Base-by-base conservation (phyloP, 495 filamentous ascomycete species). In the Xylaria cubensis region DNA sequence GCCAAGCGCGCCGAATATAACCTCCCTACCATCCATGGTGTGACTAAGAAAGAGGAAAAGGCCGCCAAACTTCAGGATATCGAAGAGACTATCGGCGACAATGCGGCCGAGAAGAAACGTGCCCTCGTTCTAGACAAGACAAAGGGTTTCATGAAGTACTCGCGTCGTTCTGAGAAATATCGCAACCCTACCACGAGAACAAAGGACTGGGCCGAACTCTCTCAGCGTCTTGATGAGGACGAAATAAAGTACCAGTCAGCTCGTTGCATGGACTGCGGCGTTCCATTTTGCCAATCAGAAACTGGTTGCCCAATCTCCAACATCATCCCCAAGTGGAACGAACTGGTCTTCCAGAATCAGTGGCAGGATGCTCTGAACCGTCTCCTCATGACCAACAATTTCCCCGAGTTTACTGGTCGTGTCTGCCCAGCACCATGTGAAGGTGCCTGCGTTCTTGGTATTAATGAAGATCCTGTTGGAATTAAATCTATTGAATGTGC, bases 401-500 rank as follows among this genome's bases (percentile, higher is more conserved):
- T 99, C 89, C 96, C 96, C 34, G 96, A 99, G 79, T 98, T 98
- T 83, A 99, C 96, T 74, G 96, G 96, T 61, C 95, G 96, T 84
- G 96, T 99, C 66, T 99, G 96, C 84, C 96, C 96, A 65, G 96
- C 96, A 72, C 96, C 96, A 80, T 99, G 96, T 76, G 96, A 99
- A 81, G 96, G 96, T 79, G 94, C 96, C 48, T 99, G 96, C 82
- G 97, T 98, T 24, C 88, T 99, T 34, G 96, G 96, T 36, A 99
- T 99, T 87, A 99, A 97, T 73, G 97, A 98, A 78, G 95, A 98
- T 78, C 96, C 96, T 26, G 88, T 99, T 53, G 96, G 96, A 77
- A 99, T 99, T 87, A 99, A 99, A 85, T 97, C 94, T 1, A 98
- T 99, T 74, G 96, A 99, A 80, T 99, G 96, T 80, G 96, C 96